Evolutionary conservation across 2,329 filamentous ascomycete species (phyloP), one percentile per base, ranked within the genome.

Genomic region (Aquanectria penicillioides): DNA sequence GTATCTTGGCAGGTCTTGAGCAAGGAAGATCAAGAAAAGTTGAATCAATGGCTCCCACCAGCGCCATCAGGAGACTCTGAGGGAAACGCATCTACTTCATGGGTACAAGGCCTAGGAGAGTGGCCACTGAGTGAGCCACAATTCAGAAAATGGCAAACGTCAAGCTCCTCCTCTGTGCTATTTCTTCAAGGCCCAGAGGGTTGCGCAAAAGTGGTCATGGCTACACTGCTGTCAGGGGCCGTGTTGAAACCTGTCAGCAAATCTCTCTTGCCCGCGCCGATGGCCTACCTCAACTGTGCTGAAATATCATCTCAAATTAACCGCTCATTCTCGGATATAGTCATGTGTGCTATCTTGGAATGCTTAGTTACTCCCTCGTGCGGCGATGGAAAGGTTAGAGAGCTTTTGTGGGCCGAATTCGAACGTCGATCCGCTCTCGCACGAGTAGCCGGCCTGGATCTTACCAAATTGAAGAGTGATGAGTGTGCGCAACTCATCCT

Each of bases 401-500:
- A 62, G 8, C 37, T 60, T 9, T 12, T 62, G 2, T 49, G 48
- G 9, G 44, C 40, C 1, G 40, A 52, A 5, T 62, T 49, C 20
- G 40, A 49, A 23, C 57, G 46, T 2, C 57, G 46, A 2, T 57
- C 46, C 3, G 49, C n/a, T 15, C 37, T 41, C 4, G 40, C 59
- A 22, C 20, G 10, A 5, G 36, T 47, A 3, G 40, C n/a, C 17
- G 40, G 40, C 28, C 7, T 48, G 0, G 18, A 44, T 2, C 26
- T 62, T 13, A 3, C 26, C 0, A 38, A 6, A 10, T 12, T 53
- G 2, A 34, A 10, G 9, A 57, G 25, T 10, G 31, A 17, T 4
- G 57, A 52, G 6, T 62, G 59, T 6, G 29, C 52, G 5, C 40
- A 52, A 8, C 57, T 55, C 1, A 57, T 62, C 7, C 8, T 62